Evolutionary conservation across 176 grass and related monocot species (phyloP), one percentile per base, ranked within the genome.

Genomic region (Bolboschoenus planiculmis): DNA sequence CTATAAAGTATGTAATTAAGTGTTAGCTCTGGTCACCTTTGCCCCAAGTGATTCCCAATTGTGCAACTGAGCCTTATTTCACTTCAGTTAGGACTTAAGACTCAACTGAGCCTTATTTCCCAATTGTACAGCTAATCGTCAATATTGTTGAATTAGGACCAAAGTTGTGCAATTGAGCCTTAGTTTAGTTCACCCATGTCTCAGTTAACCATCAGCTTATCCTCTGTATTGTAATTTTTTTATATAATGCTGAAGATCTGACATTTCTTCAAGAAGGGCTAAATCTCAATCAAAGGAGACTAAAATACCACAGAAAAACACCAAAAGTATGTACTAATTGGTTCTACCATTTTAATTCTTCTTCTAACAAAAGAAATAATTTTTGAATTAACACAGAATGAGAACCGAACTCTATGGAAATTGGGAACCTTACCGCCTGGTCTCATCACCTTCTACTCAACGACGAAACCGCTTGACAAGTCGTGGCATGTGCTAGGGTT

Each of bases 401-500:
- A 99, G 83, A 95, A 95, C 82, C 46, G 92, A 76, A 87, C 93
- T 72, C 84, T 99, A 68, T 99, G 96, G 96, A 99, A 99, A 80
- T 47, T 99, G 16, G 96, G 96, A 83, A 99, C 96, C 0, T 82
- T 99, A 55, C 90, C 92, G 7, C 96, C 96, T 1, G 96, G 96
- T 47, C 91, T 95, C 53, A 99, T 99, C 81, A 99, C 96, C 75
- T 99, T 91, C 80, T 99, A 99, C 91, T 99, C 96, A 1, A 99
- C 96, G 21, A 99, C 96, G 53, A 99, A 93, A 85, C 96, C 96
- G 26, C 85, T 95, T 42, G 89, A 91, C 14, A 99, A 99, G 85
- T 99, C 92, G 10, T 99, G 96, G 96, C 96, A 99, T 84, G 96
- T 99, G 48, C 92, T 99, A 53, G 96, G 96, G 26, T 91, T 99